phyloP scores from a whole-genome alignment of 2,329 filamentous ascomycete species.

The Aspergillus calidoustus region DNA sequence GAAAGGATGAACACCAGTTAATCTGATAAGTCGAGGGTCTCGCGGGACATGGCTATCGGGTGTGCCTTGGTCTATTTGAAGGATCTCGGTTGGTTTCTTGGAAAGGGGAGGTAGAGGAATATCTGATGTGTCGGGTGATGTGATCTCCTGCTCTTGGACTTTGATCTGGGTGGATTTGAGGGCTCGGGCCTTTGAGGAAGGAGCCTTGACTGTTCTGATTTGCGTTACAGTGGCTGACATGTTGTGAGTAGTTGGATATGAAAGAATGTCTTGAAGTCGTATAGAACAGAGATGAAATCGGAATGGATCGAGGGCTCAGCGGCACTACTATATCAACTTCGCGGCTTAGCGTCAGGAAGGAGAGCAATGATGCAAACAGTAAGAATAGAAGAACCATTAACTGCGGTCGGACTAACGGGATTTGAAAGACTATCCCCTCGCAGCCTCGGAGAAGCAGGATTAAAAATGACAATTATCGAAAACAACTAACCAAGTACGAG shows the following conservation, averaged over 20 bases:
- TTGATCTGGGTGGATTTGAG: slow-evolving; percentile 30
- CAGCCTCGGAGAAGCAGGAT: slow-evolving; percentile 18
- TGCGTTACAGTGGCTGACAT: slow-evolving; percentile 37
- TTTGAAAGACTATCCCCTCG: not conserved
- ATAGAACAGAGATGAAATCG: not conserved
- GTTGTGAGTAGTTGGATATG: not conserved
- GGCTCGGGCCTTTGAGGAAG: slow-evolving; percentile 19
- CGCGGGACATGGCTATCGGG: slow-evolving; percentile 81
- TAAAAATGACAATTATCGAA: not conserved
- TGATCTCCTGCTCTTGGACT: slow-evolving; percentile 32
- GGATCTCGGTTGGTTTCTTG: slow-evolving; percentile 61
- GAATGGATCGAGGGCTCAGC: not conserved
- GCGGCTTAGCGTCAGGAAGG: not conserved
- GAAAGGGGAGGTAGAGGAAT: slow-evolving; percentile 73
- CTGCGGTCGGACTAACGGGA: not conserved
- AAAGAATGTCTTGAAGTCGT: not conserved
- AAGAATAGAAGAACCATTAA: not conserved
- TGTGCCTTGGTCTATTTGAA: slow-evolving; percentile 78
- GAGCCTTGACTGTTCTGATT: slow-evolving; percentile 25
- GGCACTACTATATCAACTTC: not conserved
- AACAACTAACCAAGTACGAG: not conserved
- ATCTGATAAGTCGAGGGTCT: slow-evolving; percentile 78
- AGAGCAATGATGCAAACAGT: not conserved
- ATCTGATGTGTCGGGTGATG: slow-evolving; percentile 33
- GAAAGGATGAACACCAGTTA: slow-evolving; percentile 89